These are phyloP conservation scores for Epichloe gansuensis DNA, from an alignment of 2,329 filamentous ascomycete species.

Conservation along the genomic window DNA sequence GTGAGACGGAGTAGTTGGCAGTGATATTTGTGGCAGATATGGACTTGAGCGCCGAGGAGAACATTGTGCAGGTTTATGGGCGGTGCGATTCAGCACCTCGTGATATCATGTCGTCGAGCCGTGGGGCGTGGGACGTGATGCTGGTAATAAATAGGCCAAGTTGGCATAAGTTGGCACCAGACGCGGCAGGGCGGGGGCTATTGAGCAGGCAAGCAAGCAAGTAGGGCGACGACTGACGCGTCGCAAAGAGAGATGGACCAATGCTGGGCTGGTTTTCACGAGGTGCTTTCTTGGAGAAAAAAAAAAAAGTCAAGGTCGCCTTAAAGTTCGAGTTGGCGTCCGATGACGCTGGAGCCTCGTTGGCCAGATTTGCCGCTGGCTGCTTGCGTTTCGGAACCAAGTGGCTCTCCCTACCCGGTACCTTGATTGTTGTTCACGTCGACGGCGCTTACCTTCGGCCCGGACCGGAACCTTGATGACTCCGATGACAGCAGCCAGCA, in stretches of 20 bases:
- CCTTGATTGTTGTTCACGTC: not conserved
- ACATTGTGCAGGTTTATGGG: slow-evolving; percentile 46
- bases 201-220: not conserved
- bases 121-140: not conserved
- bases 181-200: not conserved
- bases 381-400: not conserved
- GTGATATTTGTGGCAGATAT: slow-evolving; percentile 84
- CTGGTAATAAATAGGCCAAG: not conserved
- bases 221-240: not conserved
- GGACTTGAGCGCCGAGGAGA: slow-evolving; percentile 85
- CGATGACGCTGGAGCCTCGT: slow-evolving; percentile 1
- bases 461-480: not conserved
- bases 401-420: not conserved
- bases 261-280: not conserved
- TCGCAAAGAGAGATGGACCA: not conserved
- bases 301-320: not conserved
- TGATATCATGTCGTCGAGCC: slow-evolving; percentile 16
- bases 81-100: slow-evolving; percentile 9
- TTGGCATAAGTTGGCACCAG: too few relatives aligned
- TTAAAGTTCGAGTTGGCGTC: not conserved
- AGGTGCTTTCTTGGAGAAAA: not conserved
- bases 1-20: slow-evolving; percentile 76
- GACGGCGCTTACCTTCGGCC: slow-evolving; percentile 5
- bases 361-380: slow-evolving; percentile 1
- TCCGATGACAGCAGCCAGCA: not conserved